Conservation (phyloP, 805 yeast species). For the Metschnikowia shivogae region DNA sequence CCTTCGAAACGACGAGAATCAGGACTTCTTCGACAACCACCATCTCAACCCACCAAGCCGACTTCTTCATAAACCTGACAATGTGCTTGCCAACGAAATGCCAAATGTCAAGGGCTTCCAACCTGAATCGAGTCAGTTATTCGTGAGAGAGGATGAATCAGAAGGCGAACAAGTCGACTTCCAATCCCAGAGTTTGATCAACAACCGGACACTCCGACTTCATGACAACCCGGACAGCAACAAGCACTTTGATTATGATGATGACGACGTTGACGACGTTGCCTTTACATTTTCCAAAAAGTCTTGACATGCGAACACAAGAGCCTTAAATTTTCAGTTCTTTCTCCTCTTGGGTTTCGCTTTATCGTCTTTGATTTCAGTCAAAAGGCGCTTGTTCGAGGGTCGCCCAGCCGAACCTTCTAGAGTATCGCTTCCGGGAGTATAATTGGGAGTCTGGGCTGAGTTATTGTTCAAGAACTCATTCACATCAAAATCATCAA, state of each 20-base stretch:
- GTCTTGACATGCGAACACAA: neutral
- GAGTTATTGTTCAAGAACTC: conserved; percentile 23
- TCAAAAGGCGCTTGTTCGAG: conserved; percentile 8
- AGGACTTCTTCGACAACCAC: conserved; percentile 7
- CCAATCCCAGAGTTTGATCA: neutral
- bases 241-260: conserved; percentile 5
- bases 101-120: conserved; percentile 15
- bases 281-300: conserved; percentile 13
- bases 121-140: conserved; percentile 13
- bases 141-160: conserved; percentile 11
- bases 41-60: neutral
- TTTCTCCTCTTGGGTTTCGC: conserved; percentile 1
- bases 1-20: conserved; percentile 11
- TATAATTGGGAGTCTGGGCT: conserved; percentile 3
- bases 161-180: neutral
- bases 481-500: conserved; percentile 32
- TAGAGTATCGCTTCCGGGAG: neutral
- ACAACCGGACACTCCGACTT: neutral
- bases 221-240: neutral
- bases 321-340: neutral
- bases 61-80: neutral
- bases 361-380: conserved; percentile 12
- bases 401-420: neutral
- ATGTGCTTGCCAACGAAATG: conserved; percentile 15
- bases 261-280: conserved; percentile 11